A percentile compares a stretch with the other conserved stretches of the same genome.
These are phyloP conservation scores for Aspergillus nidulans DNA, from an alignment of 495 filamentous ascomycete genomes.

Conservation along the genomic window DNA sequence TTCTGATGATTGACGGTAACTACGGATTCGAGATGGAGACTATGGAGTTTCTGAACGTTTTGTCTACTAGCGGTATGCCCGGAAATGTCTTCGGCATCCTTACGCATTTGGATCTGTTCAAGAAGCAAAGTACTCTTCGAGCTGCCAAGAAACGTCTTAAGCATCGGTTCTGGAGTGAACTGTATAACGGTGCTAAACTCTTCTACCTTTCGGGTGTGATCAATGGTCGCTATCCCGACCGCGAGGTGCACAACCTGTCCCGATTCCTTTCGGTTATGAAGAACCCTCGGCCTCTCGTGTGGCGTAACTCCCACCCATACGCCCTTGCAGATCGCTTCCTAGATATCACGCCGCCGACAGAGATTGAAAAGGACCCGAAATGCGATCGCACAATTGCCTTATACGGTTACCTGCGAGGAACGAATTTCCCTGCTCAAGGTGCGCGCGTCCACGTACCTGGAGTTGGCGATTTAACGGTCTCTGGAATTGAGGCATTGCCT, in stretches of 20 bases:
- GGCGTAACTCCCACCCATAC: conserved; percentile 95
- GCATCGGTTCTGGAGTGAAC: conserved; percentile 90
- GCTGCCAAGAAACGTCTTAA: conserved; percentile 94
- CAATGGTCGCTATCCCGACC: conserved; percentile 93
- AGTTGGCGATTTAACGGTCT: conserved; percentile 87
- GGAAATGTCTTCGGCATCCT: conserved; percentile 97
- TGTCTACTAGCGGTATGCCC: conserved; percentile 89
- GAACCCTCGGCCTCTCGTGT: conserved; percentile 91
- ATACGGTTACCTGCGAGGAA: conserved; percentile 93
- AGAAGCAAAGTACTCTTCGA: conserved; percentile 81
- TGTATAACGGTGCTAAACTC: conserved; percentile 93
- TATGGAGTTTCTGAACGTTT: conserved; percentile 95
- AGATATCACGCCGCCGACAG: conserved; percentile 87
- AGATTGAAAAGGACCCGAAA: conserved; percentile 79
- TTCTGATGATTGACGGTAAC: conserved; percentile 97
- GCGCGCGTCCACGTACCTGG: conserved; percentile 90
- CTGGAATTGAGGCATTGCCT: conserved; percentile 76
- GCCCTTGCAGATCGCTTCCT: conserved; percentile 88
- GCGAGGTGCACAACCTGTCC: conserved; percentile 91
- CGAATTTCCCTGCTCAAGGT: conserved; percentile 84
- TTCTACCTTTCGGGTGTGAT: conserved; percentile 95
- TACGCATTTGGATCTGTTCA: conserved; percentile 93
- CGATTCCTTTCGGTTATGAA: conserved; percentile 98
- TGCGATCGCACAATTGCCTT: conserved; percentile 87
- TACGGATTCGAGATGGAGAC: conserved; percentile 99